phyloP scores from a whole-genome alignment of 2,329 filamentous ascomycete species.

The Aureobasidium sp. region DNA sequence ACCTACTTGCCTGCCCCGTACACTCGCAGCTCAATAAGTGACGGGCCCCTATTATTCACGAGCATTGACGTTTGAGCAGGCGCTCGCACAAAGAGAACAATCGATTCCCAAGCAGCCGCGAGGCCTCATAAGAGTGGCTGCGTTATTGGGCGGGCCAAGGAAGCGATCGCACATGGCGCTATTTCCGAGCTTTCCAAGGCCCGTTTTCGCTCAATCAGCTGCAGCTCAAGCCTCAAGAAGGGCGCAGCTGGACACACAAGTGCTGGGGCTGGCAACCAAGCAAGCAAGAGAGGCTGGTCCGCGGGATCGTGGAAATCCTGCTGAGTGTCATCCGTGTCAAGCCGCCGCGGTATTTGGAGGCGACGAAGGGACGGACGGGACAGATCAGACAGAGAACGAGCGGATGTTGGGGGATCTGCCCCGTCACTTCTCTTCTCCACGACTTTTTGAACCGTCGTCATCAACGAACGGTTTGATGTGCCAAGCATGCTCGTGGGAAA shows the following conservation, averaged over 20 bases:
- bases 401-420: neutral
- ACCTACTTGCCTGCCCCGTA: neutral
- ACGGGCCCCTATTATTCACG: neutral
- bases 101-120: neutral
- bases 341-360: neutral
- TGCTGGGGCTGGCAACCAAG: neutral
- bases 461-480: conserved; percentile 6
- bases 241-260: neutral
- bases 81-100: neutral
- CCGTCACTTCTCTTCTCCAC: neutral
- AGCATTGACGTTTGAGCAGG: neutral
- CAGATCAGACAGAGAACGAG: neutral
- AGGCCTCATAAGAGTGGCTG: conserved; percentile 1
- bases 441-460: conserved; percentile 1
- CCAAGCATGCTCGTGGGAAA: neutral
- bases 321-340: neutral
- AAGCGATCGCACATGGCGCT: neutral
- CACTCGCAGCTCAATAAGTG: neutral
- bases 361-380: neutral
- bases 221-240: neutral
- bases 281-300: neutral
- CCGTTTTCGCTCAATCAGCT: neutral
- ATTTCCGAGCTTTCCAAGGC: neutral
- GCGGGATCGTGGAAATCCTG: neutral
- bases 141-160: conserved; percentile 2